Base-by-base conservation (phyloP, 495 filamentous ascomycete genomes). In the Lasiosphaeria hispida region DNA sequence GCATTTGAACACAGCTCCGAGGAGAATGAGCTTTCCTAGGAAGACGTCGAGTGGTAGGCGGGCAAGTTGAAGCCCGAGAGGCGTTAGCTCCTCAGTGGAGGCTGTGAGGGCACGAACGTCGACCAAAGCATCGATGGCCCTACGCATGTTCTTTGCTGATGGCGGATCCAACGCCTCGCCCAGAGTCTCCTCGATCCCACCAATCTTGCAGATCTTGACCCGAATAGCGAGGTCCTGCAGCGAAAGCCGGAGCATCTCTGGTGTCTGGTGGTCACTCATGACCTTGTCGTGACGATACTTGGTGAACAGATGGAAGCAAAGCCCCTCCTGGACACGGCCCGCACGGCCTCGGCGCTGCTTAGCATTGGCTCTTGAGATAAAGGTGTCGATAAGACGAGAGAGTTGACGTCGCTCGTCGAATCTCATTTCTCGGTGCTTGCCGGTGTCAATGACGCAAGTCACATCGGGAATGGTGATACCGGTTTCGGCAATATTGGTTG, bases 391-490 rank as follows among this genome's bases (percentile, higher is more conserved):
- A 3, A 98, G 80, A 18, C 91, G 83, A 3, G 93, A 97, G 14
- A 98, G 75, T 65, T 97, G 94, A 56, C 91, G 82, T 48, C 87
- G 81, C 75, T 97, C 94, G 64, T 98, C 94, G 63, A 95, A 98
- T 35, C 81, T 71, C 94, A 98, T 97, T 66, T 96, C 94, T 59
- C 93, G 92, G 69, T 97, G 93, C 69, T 94, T 96, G 50, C 93
- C 92, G 10, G 90, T 87, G 72, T 97, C 93, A 56, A 97, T 87
- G 23, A 97, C 93, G 63, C 91, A 95, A 4, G 93, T 97, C 37
- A 97, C 86, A 70, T 97, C 93, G 1, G 93, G 93, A 62, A 97
- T 97, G 0, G 93, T 97, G 64, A 97, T 96, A 73, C 92, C 92
- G 0, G 93, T 97, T 66, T 97, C 93, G 18, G 93, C 93, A 65